Conservation (phyloP, 805 yeast genomes). For the Myxozyma nipponensis region DNA sequence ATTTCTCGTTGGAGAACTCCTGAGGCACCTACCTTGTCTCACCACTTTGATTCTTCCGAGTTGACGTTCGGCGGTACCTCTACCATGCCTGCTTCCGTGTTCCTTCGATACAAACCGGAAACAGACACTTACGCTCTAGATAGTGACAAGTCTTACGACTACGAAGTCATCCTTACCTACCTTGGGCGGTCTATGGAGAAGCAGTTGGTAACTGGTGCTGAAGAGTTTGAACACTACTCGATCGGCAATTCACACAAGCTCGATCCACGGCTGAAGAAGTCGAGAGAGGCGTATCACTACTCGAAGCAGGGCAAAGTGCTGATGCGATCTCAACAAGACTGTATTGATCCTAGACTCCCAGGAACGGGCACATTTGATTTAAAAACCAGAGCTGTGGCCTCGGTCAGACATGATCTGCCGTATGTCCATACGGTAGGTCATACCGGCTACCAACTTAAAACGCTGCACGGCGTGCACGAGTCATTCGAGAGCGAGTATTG, state of each 20-base stretch:
- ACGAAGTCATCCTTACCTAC: slow-evolving; percentile 63
- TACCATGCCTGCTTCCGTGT: slow-evolving; percentile 51
- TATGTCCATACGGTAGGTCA: slow-evolving; percentile 55
- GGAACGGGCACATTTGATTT: slow-evolving; percentile 90
- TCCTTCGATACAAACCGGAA: slow-evolving; percentile 48
- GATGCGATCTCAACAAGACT: slow-evolving; percentile 88
- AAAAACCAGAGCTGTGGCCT: slow-evolving; percentile 86
- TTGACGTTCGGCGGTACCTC: slow-evolving; percentile 45
- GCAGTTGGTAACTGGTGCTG: slow-evolving; percentile 58
- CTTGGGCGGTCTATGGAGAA: slow-evolving; percentile 80
- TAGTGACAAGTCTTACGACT: slow-evolving; percentile 62
- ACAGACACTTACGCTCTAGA: slow-evolving; percentile 58
- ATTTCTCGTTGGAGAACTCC: slow-evolving; percentile 59
- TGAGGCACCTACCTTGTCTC: slow-evolving; percentile 46
- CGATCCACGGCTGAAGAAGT: slow-evolving; percentile 18
- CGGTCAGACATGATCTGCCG: slow-evolving; percentile 73
- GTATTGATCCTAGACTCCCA: slow-evolving; percentile 69
- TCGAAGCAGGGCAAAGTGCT: slow-evolving; percentile 64
- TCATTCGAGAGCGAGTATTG: slow-evolving; percentile 77
- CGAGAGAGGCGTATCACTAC: slow-evolving; percentile 58
- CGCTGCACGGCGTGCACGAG: slow-evolving; percentile 61
- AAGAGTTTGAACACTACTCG: slow-evolving; percentile 47
- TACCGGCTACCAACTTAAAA: slow-evolving; percentile 63
- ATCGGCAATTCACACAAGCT: slow-evolving; percentile 26
- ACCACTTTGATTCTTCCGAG: slow-evolving; percentile 35